A percentile compares a stretch with the other conserved stretches of the same genome.
Evolutionary conservation across 2,329 filamentous ascomycete species (phyloP).

Genomic region (Botrytis squamosa): DNA sequence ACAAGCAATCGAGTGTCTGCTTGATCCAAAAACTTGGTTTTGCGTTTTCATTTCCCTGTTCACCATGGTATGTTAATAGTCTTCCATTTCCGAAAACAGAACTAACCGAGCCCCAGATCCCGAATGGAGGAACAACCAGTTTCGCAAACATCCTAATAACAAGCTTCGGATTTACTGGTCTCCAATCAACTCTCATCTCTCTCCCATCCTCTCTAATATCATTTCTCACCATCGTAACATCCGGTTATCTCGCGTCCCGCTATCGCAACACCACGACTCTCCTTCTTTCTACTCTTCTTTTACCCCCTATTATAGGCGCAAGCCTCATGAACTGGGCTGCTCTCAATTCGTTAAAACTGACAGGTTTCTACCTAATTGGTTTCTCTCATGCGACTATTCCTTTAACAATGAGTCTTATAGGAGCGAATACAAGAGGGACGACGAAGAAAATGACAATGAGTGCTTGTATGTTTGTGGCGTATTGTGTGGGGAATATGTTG

Average conservation of each 20-base stretch:
- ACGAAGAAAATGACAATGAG: slow-evolving; percentile 40
- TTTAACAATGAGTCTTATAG: slow-evolving; percentile 37
- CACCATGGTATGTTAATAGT: slow-evolving; percentile 41
- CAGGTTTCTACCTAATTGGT: slow-evolving; percentile 36
- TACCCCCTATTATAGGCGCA: slow-evolving; percentile 35
- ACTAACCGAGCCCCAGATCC: slow-evolving; percentile 31
- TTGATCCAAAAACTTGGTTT: slow-evolving; percentile 56
- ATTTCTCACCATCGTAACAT: slow-evolving; percentile 28
- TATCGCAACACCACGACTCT: slow-evolving; percentile 31
- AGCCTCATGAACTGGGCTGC: slow-evolving; percentile 35
- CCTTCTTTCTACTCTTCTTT: slow-evolving; percentile 29
- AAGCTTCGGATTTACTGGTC: slow-evolving; percentile 41
- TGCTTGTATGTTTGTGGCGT: slow-evolving; percentile 30
- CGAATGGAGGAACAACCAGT: slow-evolving; percentile 59
- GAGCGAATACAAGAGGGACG: slow-evolving; percentile 36
- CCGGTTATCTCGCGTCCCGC: slow-evolving; percentile 41
- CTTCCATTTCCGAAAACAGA: background rate
- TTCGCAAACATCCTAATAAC: slow-evolving; percentile 52
- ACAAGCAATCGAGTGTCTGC: slow-evolving; percentile 53
- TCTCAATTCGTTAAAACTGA: slow-evolving; percentile 30
- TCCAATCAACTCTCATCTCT: slow-evolving; percentile 37
- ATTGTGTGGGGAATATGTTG: slow-evolving; percentile 35
- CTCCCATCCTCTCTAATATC: slow-evolving; percentile 31
- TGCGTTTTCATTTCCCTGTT: slow-evolving; percentile 53
- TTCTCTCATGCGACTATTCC: slow-evolving; percentile 34